phyloP scores from a whole-genome alignment of 805 yeast species.

The Saccharomyces kudriavzevii region DNA sequence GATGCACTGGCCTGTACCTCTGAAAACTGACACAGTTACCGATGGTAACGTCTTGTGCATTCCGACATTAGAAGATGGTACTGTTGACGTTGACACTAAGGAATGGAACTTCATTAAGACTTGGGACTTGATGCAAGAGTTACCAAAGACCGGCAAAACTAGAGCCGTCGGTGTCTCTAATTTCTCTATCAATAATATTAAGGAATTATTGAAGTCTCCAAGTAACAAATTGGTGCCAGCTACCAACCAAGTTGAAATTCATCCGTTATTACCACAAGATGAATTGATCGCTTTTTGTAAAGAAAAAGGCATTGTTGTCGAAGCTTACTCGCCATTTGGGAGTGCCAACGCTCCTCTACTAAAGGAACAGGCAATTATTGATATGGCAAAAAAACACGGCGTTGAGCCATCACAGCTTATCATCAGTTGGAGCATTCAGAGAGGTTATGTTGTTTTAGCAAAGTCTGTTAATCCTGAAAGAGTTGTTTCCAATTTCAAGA shows the following conservation, averaged over 20 bases:
- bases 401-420: conserved; percentile 43
- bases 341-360: conserved; percentile 47
- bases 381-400: conserved; percentile 36
- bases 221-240: conserved; percentile 53
- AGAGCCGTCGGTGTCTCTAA: conserved; percentile 75
- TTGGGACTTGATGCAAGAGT: conserved; percentile 55
- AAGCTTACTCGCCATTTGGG: conserved; percentile 78
- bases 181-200: conserved; percentile 47
- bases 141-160: conserved; percentile 43
- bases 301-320: conserved; percentile 45
- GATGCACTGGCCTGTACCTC: conserved; percentile 75
- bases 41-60: conserved; percentile 27
- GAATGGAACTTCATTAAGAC: conserved; percentile 45
- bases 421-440: conserved; percentile 51
- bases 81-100: conserved; percentile 31
- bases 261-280: conserved; percentile 61
- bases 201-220: conserved; percentile 41
- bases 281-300: conserved; percentile 48
- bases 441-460: conserved; percentile 48
- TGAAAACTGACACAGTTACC: conserved; percentile 35
- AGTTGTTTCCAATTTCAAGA: conserved; percentile 32
- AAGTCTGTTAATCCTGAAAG: conserved; percentile 40
- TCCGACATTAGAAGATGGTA: conserved; percentile 35
- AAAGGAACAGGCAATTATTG: conserved; percentile 35
- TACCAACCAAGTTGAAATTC: conserved; percentile 68